Evolutionary conservation across 176 grass and related monocot species (phyloP).

Genomic region (Triticum urartu): DNA sequence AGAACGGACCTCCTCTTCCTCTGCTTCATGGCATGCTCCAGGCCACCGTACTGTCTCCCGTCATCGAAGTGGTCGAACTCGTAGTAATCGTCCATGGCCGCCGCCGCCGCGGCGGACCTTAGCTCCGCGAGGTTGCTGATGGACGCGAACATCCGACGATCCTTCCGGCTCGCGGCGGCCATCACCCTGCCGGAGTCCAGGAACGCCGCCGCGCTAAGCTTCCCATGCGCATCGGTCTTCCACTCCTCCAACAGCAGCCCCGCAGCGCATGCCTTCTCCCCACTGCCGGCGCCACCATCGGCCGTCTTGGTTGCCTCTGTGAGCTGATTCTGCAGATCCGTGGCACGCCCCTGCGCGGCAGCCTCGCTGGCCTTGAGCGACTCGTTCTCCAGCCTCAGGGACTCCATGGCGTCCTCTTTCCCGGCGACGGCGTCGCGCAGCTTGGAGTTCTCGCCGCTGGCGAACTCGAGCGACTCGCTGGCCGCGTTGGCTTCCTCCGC

Average conservation of each 20-base stretch:
- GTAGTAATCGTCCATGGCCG: slow-evolving; percentile 55
- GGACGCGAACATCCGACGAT: slow-evolving; percentile 57
- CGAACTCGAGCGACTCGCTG: slow-evolving; percentile 53
- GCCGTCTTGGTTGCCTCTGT: slow-evolving; percentile 20
- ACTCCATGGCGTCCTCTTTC: slow-evolving; percentile 44
- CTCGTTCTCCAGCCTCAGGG: slow-evolving; percentile 55
- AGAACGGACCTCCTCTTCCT: slow-evolving; percentile 60
- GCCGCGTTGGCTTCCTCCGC: slow-evolving; percentile 48
- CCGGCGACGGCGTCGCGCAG: slow-evolving; percentile 45
- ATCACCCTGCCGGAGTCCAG: slow-evolving; percentile 34
- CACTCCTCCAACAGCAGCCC: slow-evolving; percentile 8
- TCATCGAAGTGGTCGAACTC: slow-evolving; percentile 63
- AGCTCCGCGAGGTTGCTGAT: slow-evolving; percentile 75
- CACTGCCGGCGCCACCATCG: no score
- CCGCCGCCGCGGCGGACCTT: slow-evolving; percentile 44
- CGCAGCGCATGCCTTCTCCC: background rate
- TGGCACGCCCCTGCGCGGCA: slow-evolving; percentile 53
- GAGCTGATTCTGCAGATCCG: slow-evolving; percentile 57
- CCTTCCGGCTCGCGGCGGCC: slow-evolving; percentile 19
- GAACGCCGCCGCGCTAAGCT: slow-evolving; percentile 44
- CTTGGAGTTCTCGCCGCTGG: slow-evolving; percentile 38
- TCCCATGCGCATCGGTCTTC: slow-evolving; percentile 33
- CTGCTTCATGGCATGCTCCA: slow-evolving; percentile 37
- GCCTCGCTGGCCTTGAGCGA: slow-evolving; percentile 59
- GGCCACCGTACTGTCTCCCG: slow-evolving; percentile 25